phyloP scores from a whole-genome alignment of 2,329 filamentous ascomycete genomes.

The Macrophomina tecta region DNA sequence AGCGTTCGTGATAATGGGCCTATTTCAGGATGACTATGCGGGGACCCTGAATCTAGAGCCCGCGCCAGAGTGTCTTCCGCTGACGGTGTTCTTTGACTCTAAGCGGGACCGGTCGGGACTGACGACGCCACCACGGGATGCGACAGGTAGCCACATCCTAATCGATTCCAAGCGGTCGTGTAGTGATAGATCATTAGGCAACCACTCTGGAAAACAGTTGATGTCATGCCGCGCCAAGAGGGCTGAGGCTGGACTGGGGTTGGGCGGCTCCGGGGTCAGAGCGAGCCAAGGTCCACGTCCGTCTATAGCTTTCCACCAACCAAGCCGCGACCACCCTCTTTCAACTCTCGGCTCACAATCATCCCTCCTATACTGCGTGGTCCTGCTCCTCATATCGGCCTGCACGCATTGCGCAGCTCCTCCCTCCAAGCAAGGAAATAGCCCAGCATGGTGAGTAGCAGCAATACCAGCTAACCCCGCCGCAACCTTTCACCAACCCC shows the following conservation, averaged over 20 bases:
- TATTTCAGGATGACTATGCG: no score
- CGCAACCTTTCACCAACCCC: background rate
- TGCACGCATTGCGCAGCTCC: background rate
- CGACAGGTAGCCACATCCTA: no score
- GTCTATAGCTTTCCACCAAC: slow-evolving; percentile 24
- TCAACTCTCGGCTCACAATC: no score
- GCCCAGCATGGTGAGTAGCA: slow-evolving; percentile 11
- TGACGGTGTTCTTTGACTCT: no score
- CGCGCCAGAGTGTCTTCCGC: no score
- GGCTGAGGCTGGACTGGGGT: background rate
- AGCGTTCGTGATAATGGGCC: no score
- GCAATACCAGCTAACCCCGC: background rate
- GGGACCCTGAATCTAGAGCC: no score
- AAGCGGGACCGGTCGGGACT: no score
- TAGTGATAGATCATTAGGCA: no score
- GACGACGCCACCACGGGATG: no score
- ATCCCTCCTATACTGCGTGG: background rate
- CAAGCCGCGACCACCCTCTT: slow-evolving; percentile 1
- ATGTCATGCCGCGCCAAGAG: slow-evolving; percentile 12
- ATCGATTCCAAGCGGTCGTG: no score
- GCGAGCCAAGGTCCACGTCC: slow-evolving; percentile 18
- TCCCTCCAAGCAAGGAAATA: background rate
- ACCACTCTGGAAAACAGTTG: background rate
- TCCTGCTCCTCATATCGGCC: background rate
- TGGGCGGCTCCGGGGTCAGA: background rate